These are phyloP conservation scores for Syzygium oleosum DNA, from an alignment of 345 rosid genomes.

Conservation along the genomic window DNA sequence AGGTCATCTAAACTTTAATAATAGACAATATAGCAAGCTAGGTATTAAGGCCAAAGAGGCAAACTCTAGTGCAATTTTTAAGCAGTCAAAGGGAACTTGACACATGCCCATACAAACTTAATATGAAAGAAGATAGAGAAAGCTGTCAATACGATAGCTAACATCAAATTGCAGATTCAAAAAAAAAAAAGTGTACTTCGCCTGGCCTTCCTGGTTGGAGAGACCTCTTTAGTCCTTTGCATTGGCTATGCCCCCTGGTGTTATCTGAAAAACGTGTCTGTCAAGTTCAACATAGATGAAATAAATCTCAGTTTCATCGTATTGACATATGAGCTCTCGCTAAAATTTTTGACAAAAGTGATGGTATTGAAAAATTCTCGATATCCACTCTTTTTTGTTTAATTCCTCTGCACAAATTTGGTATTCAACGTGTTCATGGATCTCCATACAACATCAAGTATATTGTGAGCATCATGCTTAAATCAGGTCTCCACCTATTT, in stretches of 20 bases:
- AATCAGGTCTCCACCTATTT: neutral
- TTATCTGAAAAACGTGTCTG: neutral
- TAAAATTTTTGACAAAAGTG: too few species aligned
- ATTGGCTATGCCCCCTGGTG: constrained; percentile 55
- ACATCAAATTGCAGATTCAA: neutral
- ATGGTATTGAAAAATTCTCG: constrained; percentile 3
- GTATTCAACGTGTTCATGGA: accelerated
- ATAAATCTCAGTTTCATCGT: neutral
- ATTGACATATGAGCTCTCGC: neutral
- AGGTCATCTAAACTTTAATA: too few species aligned
- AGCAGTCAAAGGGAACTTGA: too few species aligned
- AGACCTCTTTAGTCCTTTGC: constrained; percentile 39
- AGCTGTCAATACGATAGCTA: neutral
- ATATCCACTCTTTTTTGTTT: neutral
- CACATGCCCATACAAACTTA: too few species aligned
- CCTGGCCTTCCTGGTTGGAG: neutral
- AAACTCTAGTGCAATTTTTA: too few species aligned
- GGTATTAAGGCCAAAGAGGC: too few species aligned
- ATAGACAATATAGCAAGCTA: too few species aligned
- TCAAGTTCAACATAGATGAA: neutral
- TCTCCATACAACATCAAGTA: neutral
- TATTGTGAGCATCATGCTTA: too few species aligned
- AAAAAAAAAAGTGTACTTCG: accelerated
- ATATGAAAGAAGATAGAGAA: too few species aligned
- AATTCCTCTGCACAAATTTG: neutral